Conservation (phyloP, 116 monocot species). For the Dioscorea cayenensis region DNA sequence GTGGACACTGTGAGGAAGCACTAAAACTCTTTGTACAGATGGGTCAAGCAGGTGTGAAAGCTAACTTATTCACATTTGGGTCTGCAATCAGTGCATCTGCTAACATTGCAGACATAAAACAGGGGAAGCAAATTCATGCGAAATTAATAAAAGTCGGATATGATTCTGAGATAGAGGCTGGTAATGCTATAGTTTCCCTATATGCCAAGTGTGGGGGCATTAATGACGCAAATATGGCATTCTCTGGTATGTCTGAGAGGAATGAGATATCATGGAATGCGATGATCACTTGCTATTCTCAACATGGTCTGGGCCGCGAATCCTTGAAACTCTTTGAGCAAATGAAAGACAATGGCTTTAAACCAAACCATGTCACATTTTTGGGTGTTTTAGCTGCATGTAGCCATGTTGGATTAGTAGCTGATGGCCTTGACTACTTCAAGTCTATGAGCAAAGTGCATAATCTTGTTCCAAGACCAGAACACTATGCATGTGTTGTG, state of each 20-base stretch:
- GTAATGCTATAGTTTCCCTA: conserved; percentile 69
- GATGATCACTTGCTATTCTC: conserved; percentile 84
- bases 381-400: conserved; percentile 77
- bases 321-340: conserved; percentile 67
- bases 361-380: conserved; percentile 75
- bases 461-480: conserved; percentile 42
- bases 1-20: conserved; percentile 72
- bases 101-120: conserved; percentile 69
- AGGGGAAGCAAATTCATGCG: conserved; percentile 75
- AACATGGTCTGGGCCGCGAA: conserved; percentile 56
- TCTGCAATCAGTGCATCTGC: conserved; percentile 61
- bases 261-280: conserved; percentile 88
- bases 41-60: conserved; percentile 35
- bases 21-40: conserved; percentile 51
- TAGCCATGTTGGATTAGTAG: conserved; percentile 80
- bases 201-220: conserved; percentile 87
- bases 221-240: conserved; percentile 51
- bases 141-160: conserved; percentile 66
- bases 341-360: conserved; percentile 49
- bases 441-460: conserved; percentile 48
- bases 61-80: conserved; percentile 71
- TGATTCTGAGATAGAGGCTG: conserved; percentile 45
- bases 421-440: conserved; percentile 59
- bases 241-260: conserved; percentile 44
- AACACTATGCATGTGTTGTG: conserved; percentile 81